These are phyloP conservation scores for Lavandula angustifolia DNA, from an alignment of 257 asterid species.

Conservation along the genomic window DNA sequence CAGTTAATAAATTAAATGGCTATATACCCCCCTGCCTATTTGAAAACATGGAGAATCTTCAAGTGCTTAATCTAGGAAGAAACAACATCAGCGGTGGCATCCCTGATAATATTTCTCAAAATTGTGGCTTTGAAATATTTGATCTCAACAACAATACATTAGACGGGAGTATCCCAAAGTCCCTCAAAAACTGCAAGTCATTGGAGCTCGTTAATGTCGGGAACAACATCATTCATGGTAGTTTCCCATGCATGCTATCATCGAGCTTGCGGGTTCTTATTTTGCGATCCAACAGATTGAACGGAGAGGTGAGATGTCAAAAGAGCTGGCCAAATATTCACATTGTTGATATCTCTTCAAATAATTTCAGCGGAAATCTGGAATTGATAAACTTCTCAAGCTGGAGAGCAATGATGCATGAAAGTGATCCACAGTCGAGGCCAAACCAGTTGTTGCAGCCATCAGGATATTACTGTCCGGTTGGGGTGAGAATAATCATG, in stretches of 20 bases:
- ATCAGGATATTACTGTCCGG: too few species aligned
- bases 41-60: background rate
- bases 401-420: background rate
- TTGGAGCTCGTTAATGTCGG: background rate
- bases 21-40: background rate
- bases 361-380: background rate
- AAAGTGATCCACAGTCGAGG: too few species aligned
- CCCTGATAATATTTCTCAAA: background rate
- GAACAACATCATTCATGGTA: background rate
- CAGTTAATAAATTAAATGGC: background rate
- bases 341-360: background rate
- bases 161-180: background rate
- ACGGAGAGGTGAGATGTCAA: background rate
- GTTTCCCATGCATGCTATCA: conserved; percentile 7
- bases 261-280: background rate
- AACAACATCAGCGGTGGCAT: background rate
- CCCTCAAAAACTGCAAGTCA: background rate
- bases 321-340: conserved; percentile 11
- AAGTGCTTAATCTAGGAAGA: background rate
- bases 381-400: background rate
- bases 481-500: conserved; percentile 32
- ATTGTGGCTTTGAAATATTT: background rate
- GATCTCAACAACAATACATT: conserved; percentile 4
- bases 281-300: conserved; percentile 7
- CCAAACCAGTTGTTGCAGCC: too few species aligned